Evolutionary conservation across 495 filamentous ascomycete genomes (phyloP), one percentile per base, ranked within the genome.

Genomic region (Copromyces sp.): DNA sequence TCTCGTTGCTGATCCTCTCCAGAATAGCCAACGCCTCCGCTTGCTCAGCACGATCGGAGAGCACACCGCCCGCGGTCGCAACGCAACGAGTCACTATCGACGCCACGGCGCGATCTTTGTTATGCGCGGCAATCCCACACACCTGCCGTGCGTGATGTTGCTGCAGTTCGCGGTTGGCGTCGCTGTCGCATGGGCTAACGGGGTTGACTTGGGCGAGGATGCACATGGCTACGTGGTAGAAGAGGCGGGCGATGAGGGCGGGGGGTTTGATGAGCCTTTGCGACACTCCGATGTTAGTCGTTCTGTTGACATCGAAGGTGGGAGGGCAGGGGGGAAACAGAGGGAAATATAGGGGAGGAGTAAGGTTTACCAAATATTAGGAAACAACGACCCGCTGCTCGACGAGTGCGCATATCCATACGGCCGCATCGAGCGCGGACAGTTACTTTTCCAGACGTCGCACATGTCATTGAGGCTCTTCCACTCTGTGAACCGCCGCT

Each of bases 351-450:
- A n/a, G 38, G 65, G 65, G 17, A 35, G 65, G 17, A 35, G 69
- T 41, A 45, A 61, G 9, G 82, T 89, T 77, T 83, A 93, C 92
- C 93, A 97, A 61, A 97, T 88, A 75, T 95, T 90, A 11, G 95
- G 95, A 77, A 99, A 99, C 1, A 86, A 80, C 4, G 93, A 96
- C 73, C 90, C 89, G 6, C 86, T 84, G 17, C 80, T 75, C 3
- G 90, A 90, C 75, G 91, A 90, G 75, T 90, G 86, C 7, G 94
- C 80, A 78, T 92, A 91, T 7, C 90, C 92, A 77, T 97, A 87
- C 9, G 94, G 93, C 75, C 91, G 90, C 94, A 99, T 97, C 5
- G 92, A 93, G 32, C 91, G 85, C 6, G 95, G 95, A 24, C 91
- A 88, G 69, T 84, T 87, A 38, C 88, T 87, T 68, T 90, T 90